Evolutionary conservation across 768 basidiomycete genomes (phyloP).

Genomic region (Pisolithus sp.): DNA sequence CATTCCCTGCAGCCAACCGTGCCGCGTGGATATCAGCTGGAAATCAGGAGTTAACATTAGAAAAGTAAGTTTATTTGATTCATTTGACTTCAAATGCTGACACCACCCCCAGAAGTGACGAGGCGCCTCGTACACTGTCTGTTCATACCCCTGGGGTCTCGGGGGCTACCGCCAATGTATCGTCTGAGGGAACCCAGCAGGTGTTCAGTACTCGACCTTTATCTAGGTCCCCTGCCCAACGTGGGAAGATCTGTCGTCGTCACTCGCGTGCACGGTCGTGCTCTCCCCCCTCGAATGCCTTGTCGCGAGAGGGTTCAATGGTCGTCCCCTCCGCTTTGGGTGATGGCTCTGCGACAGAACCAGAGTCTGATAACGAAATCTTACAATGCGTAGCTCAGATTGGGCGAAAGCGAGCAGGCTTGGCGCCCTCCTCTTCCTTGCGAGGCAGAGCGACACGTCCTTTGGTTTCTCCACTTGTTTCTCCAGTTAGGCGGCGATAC

Average conservation of each 20-base stretch:
- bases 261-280: slow-evolving; percentile 2
- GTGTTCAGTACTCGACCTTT: neutral
- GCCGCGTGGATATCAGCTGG: neutral
- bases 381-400: slow-evolving; percentile 15
- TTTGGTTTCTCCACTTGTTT: slow-evolving; percentile 22
- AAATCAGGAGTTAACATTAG: neutral
- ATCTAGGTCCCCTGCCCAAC: neutral
- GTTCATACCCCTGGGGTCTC: neutral
- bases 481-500: slow-evolving; percentile 17
- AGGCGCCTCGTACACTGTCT: neutral
- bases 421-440: neutral
- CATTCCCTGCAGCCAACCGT: neutral
- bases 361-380: slow-evolving; percentile 28
- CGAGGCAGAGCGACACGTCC: slow-evolving; percentile 1
- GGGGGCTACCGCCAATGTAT: neutral
- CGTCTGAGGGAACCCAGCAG: slow-evolving; percentile 4
- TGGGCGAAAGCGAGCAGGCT: slow-evolving; percentile 2
- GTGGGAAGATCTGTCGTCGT: neutral
- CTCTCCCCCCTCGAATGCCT: neutral
- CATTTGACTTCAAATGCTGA: slow-evolving; percentile 5
- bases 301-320: slow-evolving; percentile 1
- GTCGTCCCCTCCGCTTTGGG: neutral
- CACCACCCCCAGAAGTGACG: neutral
- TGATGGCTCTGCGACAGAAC: slow-evolving; percentile 26
- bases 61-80: slow-evolving; percentile 10